Evolutionary conservation across 1,284 basidiomycete genomes (phyloP).

Genomic region (Tilletia setariae): DNA sequence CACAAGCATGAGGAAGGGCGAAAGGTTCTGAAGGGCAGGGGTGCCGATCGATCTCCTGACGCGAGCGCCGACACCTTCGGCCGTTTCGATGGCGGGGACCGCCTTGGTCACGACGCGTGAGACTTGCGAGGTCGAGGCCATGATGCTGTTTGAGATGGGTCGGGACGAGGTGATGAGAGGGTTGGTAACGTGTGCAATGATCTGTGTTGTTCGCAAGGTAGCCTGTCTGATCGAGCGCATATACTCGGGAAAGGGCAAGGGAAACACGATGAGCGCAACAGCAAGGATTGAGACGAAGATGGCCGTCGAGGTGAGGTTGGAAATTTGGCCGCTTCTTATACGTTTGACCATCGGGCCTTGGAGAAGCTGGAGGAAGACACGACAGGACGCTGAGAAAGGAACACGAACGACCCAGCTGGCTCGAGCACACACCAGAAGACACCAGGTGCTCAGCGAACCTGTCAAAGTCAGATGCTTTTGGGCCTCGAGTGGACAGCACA

Average conservation of each 20-base stretch:
- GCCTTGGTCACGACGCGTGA: constrained; percentile 73
- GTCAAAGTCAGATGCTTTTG: no score
- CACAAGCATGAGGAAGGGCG: constrained; percentile 76
- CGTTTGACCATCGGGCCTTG: neutral
- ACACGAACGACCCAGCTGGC: neutral
- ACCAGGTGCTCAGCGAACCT: no score
- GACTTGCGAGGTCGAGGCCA: constrained; percentile 23
- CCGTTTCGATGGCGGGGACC: constrained; percentile 73
- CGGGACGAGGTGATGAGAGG: neutral
- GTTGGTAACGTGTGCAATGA: neutral
- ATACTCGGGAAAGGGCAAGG: neutral
- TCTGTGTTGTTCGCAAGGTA: neutral
- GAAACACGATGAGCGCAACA: neutral
- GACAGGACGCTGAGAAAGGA: neutral
- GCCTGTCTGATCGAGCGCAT: neutral
- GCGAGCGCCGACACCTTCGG: constrained; percentile 81
- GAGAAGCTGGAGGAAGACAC: neutral
- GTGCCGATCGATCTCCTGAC: constrained; percentile 88
- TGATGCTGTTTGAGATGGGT: neutral
- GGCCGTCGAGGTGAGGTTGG: neutral
- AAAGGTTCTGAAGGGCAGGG: constrained; percentile 70
- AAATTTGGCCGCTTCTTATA: constrained; percentile 5
- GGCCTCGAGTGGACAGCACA: no score
- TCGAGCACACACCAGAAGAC: no score
- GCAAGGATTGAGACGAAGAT: neutral